A percentile compares a stretch with the other conserved stretches of the same genome.
Conservation (phyloP, 805 yeast species). For the Saturnispora besseyi region DNA sequence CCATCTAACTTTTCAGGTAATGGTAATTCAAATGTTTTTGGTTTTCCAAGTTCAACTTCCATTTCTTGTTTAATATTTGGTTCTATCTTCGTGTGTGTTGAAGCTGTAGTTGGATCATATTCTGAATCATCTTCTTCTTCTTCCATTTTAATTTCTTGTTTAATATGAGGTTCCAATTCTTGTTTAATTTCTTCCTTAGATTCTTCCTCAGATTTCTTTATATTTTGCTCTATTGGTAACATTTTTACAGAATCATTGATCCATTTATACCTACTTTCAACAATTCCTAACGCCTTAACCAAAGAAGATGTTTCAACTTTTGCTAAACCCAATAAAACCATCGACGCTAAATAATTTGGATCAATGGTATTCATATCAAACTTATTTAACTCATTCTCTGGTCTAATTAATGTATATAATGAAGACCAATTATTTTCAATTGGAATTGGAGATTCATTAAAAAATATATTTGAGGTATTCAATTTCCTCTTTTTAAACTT, state of each 20-base stretch:
- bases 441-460: conserved; percentile 27
- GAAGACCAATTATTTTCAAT: conserved; percentile 45
- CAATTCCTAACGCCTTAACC: conserved; percentile 58
- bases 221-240: neutral
- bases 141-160: conserved; percentile 13
- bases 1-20: conserved; percentile 45
- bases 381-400: conserved; percentile 46
- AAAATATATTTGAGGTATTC: conserved; percentile 17
- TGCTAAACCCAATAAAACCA: conserved; percentile 59
- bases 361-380: conserved; percentile 69
- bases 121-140: conserved; percentile 23
- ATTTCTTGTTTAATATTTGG: conserved; percentile 1
- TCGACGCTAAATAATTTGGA: conserved; percentile 49
- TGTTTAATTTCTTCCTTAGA: conserved; percentile 24
- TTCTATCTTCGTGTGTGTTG: neutral
- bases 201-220: neutral
- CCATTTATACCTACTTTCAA: conserved; percentile 53
- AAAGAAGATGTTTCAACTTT: conserved; percentile 45
- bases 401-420: conserved; percentile 58
- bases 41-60: conserved; percentile 7
- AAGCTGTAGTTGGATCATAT: conserved; percentile 5
- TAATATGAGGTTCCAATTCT: conserved; percentile 8
- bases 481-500: conserved; percentile 19
- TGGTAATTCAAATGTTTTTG: conserved; percentile 37
- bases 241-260: conserved; percentile 17